Evolutionary conservation across 768 basidiomycete genomes (phyloP).

Genomic region (Termitomyces sp.): DNA sequence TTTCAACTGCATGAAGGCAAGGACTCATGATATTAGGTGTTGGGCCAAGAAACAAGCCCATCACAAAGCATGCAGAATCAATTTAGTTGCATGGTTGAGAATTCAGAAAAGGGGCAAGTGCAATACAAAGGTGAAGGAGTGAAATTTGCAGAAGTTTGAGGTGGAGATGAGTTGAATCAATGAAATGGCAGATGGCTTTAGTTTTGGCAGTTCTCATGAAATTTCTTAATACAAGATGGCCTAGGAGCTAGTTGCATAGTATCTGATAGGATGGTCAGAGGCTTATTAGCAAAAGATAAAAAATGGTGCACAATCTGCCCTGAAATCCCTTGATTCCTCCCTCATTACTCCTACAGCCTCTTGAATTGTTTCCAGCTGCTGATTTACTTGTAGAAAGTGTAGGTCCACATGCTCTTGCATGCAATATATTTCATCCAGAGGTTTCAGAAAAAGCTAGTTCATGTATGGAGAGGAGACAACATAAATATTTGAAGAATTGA

Average conservation of each 20-base stretch:
- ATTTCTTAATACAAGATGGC: not conserved
- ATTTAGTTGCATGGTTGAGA: not conserved
- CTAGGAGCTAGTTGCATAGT: not conserved
- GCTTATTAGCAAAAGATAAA: not conserved
- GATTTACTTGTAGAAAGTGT: too few species aligned
- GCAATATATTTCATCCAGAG: too few species aligned
- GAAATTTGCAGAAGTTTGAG: not conserved
- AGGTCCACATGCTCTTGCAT: too few species aligned
- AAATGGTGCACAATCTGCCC: not conserved
- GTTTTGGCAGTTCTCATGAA: not conserved
- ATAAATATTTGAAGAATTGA: not conserved
- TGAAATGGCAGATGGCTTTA: not conserved
- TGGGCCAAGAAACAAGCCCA: not conserved
- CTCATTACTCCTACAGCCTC: too few species aligned
- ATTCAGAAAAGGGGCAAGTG: not conserved
- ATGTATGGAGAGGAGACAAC: too few species aligned
- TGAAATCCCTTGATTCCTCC: too few species aligned
- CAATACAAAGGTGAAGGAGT: not conserved
- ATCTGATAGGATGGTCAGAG: not conserved
- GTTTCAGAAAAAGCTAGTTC: too few species aligned
- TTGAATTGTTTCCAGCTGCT: too few species aligned
- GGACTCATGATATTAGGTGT: not conserved
- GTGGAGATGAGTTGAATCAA: not conserved
- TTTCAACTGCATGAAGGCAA: not conserved
- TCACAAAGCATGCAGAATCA: not conserved